Conservation (phyloP, 305 asterid genomes). For the Fraxinus greggii region DNA sequence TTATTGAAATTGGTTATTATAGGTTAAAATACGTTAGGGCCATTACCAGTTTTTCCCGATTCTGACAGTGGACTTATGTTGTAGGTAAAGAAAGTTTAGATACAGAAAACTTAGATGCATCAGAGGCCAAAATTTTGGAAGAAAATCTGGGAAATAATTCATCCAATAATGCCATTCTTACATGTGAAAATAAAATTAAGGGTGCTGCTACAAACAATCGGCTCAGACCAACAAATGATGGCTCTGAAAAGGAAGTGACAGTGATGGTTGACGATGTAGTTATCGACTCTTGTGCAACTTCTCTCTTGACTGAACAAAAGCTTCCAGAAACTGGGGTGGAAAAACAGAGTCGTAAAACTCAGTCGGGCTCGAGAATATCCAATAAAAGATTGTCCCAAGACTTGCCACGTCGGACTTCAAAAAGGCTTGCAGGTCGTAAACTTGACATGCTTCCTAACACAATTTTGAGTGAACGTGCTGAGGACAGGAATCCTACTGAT, state of each 20-base stretch:
- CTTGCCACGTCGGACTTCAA: conserved; percentile 36
- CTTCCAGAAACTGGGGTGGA: conserved; percentile 23
- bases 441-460: conserved; percentile 27
- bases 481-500: conserved; percentile 24
- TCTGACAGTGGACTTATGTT: conserved; percentile 24
- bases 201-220: conserved; percentile 19
- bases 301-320: conserved; percentile 27
- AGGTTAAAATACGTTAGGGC: conserved; percentile 7
- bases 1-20: background rate
- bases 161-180: conserved; percentile 6
- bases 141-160: conserved; percentile 19
- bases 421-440: conserved; percentile 36
- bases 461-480: conserved; percentile 36
- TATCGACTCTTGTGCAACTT: conserved; percentile 12
- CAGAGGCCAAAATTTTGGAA: conserved; percentile 26
- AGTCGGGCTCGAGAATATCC: conserved; percentile 19
- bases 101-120: conserved; percentile 16
- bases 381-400: conserved; percentile 22
- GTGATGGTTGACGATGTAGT: conserved; percentile 11
- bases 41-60: background rate
- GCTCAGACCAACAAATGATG: conserved; percentile 21
- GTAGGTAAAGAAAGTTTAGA: conserved; percentile 37
- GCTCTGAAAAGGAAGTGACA: conserved; percentile 20
- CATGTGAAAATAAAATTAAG: conserved; percentile 20
- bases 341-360: conserved; percentile 12